Percentiles rank a stretch among this genome's conserved stretches.
Evolutionary conservation across 768 basidiomycete species (phyloP).

Genomic region (Panellus pusillus): DNA sequence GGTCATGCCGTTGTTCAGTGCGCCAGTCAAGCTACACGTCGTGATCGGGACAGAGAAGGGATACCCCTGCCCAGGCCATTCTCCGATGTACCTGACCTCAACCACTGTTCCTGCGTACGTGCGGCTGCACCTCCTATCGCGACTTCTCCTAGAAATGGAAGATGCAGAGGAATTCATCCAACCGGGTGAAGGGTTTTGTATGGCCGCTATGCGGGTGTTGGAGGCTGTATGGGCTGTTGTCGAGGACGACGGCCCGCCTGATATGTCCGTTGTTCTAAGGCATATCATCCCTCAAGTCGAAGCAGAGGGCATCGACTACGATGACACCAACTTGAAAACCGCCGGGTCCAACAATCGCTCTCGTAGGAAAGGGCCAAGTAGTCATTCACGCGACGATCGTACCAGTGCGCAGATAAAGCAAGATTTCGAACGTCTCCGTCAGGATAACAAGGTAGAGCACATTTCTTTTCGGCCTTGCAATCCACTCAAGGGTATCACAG

Average conservation of each 20-base stretch:
- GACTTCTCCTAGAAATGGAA: constrained; percentile 57
- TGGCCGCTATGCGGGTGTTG: constrained; percentile 66
- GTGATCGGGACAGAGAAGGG: constrained; percentile 49
- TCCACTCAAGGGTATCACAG: constrained; percentile 21
- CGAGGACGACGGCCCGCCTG: constrained; percentile 73
- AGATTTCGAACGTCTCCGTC: constrained; percentile 50
- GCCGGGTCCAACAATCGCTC: not conserved
- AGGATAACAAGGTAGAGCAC: constrained; percentile 36
- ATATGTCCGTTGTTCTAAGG: constrained; percentile 64
- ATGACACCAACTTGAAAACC: constrained; percentile 3
- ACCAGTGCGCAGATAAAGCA: constrained; percentile 48
- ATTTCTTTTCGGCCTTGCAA: not conserved
- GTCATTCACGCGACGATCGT: constrained; percentile 38
- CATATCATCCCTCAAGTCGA: constrained; percentile 48
- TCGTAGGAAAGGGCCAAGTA: constrained; percentile 25
- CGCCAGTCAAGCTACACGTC: constrained; percentile 67
- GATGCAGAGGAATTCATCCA: constrained; percentile 53
- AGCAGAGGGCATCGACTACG: constrained; percentile 7
- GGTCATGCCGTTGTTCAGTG: constrained; percentile 64
- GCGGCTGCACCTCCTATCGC: constrained; percentile 76
- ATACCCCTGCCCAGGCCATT: constrained; percentile 46
- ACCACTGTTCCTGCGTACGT: constrained; percentile 72
- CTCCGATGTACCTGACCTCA: constrained; percentile 77
- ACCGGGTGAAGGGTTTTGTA: constrained; percentile 69
- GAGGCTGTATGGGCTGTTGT: constrained; percentile 70